These are phyloP conservation scores for Crucihimalaya himalaica DNA, from an alignment of 345 rosid species.

Conservation along the genomic window DNA sequence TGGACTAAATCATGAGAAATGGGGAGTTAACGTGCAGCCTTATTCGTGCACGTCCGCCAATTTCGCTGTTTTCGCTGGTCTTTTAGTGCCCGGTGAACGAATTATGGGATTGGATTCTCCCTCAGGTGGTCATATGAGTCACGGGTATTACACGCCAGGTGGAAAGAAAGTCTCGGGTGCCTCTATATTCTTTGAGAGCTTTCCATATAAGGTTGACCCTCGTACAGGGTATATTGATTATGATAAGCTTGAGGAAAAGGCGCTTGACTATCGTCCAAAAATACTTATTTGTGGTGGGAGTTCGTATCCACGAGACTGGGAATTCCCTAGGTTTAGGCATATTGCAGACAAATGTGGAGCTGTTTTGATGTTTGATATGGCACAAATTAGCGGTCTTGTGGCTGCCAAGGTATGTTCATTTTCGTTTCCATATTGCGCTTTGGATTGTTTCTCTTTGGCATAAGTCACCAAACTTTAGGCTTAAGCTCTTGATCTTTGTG, in stretches of 20 bases:
- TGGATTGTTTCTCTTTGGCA: slow-evolving; percentile 1
- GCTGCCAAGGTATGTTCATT: slow-evolving; percentile 74
- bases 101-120: slow-evolving; percentile 81
- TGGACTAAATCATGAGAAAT: slow-evolving; percentile 53
- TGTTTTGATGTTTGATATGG: slow-evolving; percentile 76
- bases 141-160: slow-evolving; percentile 70
- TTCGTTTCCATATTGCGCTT: background rate
- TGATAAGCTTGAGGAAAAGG: slow-evolving; percentile 83
- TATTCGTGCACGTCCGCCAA: slow-evolving; percentile 83
- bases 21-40: slow-evolving; percentile 90
- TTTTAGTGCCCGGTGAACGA: slow-evolving; percentile 66
- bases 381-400: slow-evolving; percentile 79
- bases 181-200: slow-evolving; percentile 81
- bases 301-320: slow-evolving; percentile 84
- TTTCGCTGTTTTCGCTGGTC: slow-evolving; percentile 68
- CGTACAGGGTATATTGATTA: slow-evolving; percentile 70
- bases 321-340: slow-evolving; percentile 72
- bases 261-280: slow-evolving; percentile 80
- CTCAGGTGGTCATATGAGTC: slow-evolving; percentile 80
- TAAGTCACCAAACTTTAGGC: slow-evolving; percentile 8
- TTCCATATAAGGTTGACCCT: slow-evolving; percentile 77
- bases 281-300: slow-evolving; percentile 91
- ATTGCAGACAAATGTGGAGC: slow-evolving; percentile 80
- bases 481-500: slow-evolving; percentile 7
- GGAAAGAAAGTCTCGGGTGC: slow-evolving; percentile 81